These are phyloP conservation scores for Fraxinus americana DNA, from an alignment of 257 asterid genomes.

Conservation along the genomic window DNA sequence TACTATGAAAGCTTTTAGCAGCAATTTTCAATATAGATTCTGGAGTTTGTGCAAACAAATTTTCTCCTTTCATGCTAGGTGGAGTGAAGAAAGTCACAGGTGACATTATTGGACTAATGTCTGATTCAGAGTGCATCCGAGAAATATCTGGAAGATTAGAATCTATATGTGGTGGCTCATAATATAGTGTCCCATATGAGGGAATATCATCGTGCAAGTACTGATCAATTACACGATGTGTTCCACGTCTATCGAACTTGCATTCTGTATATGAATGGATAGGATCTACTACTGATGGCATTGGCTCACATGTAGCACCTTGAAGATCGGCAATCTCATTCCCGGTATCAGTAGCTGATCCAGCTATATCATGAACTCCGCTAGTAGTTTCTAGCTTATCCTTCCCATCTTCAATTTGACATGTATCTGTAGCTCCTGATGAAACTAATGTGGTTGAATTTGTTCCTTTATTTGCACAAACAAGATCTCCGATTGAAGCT, in stretches of 20 bases:
- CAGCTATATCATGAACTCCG: conserved; percentile 33
- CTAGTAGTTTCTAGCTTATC: conserved; percentile 37
- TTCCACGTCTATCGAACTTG: conserved; percentile 30
- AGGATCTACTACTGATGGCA: conserved; percentile 42
- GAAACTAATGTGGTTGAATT: conserved; percentile 41
- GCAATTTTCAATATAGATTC: conserved; percentile 83
- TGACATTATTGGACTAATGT: conserved; percentile 42
- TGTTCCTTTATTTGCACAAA: conserved; percentile 41
- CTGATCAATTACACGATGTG: conserved; percentile 35
- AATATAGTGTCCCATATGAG: conserved; percentile 57
- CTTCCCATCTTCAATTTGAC: conserved; percentile 46
- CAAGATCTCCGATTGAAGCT: conserved; percentile 36
- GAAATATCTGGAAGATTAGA: conserved; percentile 40
- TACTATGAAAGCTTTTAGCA: conserved; percentile 77
- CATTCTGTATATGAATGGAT: conserved; percentile 34
- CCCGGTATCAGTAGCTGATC: conserved; percentile 32
- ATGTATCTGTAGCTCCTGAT: conserved; percentile 42
- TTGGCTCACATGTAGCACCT: conserved; percentile 31
- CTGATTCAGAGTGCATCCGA: conserved; percentile 45
- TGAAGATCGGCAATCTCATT: conserved; percentile 42
- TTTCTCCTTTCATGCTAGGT: conserved; percentile 55
- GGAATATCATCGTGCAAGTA: conserved; percentile 43
- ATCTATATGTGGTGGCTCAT: conserved; percentile 68
- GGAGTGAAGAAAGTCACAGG: conserved; percentile 62
- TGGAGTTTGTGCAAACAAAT: conserved; percentile 56